Base-by-base conservation (phyloP, 345 rosid genomes). In the Orychophragmus violaceus region DNA sequence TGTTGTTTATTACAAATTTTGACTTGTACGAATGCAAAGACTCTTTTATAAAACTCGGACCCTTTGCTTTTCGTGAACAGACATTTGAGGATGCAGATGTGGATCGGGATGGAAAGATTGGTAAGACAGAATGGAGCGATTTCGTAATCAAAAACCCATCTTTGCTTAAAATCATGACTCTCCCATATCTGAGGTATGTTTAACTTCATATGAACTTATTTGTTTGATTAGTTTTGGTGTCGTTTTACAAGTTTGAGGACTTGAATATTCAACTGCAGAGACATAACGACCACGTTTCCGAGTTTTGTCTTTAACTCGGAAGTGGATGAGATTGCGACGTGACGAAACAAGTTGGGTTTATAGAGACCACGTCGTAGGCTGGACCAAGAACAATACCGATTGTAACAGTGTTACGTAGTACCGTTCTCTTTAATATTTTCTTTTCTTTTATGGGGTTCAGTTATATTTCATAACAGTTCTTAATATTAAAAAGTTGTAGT, bases 261-360 rank as follows among this genome's bases (percentile, higher is more conserved):
- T 14, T 8, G 3, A 41, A 58, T n/a, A n/a, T 39, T 49, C 19
- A 16, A 28, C n/a, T 52, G 72, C 82, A 90, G 98, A 86, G 98
- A 93, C 64, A 93, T 93, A 59, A 90, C 98, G 0, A 90, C 98
- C 2, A 88, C 97, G 8, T 93, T 93, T 69, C 98, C 97, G 7
- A 93, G 98, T 82, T 93, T 93, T 69, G 91, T 93, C 32, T 93
- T 93, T 74, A 77, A 93, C 74, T 90, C 98, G 5, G 90, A 88
- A 77, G 98, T 93, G 21, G 98, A 93, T 23, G 97, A 93, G 64
- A 80, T 90, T 66, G 96, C 98, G 1, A 82, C 96, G 0, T 89
- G 74, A 81, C 54, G 56, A 50, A 58, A 55, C 50, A 50, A 59
- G 50, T 51, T 58, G 60, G 58, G 68, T 60, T 54, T 46, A 16